Base-by-base conservation (phyloP, 23 red algal genomes). In the Gracilaria caudata region DNA sequence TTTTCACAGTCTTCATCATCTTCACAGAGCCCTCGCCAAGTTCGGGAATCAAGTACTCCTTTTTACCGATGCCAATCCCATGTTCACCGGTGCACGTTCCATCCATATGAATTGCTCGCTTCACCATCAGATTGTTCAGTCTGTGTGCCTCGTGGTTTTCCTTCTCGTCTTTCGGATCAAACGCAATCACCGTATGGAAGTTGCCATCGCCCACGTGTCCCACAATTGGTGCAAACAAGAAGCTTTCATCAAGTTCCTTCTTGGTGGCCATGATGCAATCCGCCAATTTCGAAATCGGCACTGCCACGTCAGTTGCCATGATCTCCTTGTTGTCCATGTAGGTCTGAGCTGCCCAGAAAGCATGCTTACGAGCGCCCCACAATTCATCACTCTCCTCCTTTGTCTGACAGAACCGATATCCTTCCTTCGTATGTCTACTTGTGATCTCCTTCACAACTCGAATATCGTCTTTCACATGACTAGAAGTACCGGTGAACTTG, bases 21-120 rank as follows among this genome's bases (percentile, higher is more conserved):
- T 64, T 77, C 10, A 99, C 86, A 10, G 85, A 78, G 30, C 82
- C 77, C 45, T 89, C 78, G 5, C 94, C 93, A 40, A 94, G 73
- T 72, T 99, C 97, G 4, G 93, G 74, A 47, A 87, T 81, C 45
- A 99, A 80, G 72, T 94, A 99, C 30, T 90, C 85, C 61, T 90
- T 94, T 72, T 99, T 99, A 0, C 97, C 93, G 26, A 95, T 90
- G 34, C 97, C 97, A 39, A 95, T 70, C 0, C 97, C 97, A 55
- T 99, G 97, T 70, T 99, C 97, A 37, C 93, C 97, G 28, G 97
- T 99, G 81, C 97, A 95, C 21, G 97, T 95, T 0, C 93, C 97
- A 37, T 90, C 97, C 89, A 94, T 94, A 20, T 43, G 25, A 64
- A 95, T 90, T 12, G 97, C 97, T 0, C 97, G 88, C 3, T 83